These are phyloP conservation scores for Mycosphaerelloides madeirae DNA, from an alignment of 2,329 filamentous ascomycete genomes.

Conservation along the genomic window DNA sequence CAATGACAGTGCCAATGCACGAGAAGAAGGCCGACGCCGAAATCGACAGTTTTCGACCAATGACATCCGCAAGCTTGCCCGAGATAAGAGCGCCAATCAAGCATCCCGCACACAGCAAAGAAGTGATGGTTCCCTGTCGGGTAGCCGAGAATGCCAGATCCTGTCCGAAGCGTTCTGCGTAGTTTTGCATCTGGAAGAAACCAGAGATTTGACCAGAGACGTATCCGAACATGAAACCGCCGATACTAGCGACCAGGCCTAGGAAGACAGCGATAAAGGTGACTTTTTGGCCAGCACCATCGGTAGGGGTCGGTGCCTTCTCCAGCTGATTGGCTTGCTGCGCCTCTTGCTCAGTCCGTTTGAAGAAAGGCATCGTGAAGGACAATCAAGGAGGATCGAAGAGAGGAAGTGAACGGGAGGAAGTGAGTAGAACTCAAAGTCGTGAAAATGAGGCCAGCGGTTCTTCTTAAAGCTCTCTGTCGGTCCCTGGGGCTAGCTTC, in stretches of 20 bases:
- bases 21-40: slow-evolving; percentile 44
- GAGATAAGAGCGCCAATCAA: slow-evolving; percentile 39
- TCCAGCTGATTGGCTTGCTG: slow-evolving; percentile 29
- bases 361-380: slow-evolving; percentile 31
- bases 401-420: slow-evolving; percentile 1
- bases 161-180: slow-evolving; percentile 53
- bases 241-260: slow-evolving; percentile 52
- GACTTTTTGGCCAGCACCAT: slow-evolving; percentile 23
- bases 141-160: slow-evolving; percentile 32
- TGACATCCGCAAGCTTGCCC: slow-evolving; percentile 51
- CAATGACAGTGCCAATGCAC: slow-evolving; percentile 41
- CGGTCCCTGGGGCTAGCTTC: background rate
- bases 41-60: slow-evolving; percentile 45
- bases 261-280: slow-evolving; percentile 47
- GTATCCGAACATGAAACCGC: slow-evolving; percentile 51
- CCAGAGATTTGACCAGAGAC: slow-evolving; percentile 58
- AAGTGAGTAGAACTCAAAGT: slow-evolving; percentile 3
- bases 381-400: slow-evolving; percentile 2
- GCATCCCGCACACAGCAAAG: slow-evolving; percentile 43
- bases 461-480: slow-evolving; percentile 10
- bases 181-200: slow-evolving; percentile 46
- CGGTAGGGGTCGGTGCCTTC: slow-evolving; percentile 22
- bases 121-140: slow-evolving; percentile 38
- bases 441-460: background rate
- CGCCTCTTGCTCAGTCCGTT: slow-evolving; percentile 30